Evolutionary conservation across 179 eudicot species (phyloP), one percentile per base, ranked within the genome.

Genomic region (Beta macrorhiza): DNA sequence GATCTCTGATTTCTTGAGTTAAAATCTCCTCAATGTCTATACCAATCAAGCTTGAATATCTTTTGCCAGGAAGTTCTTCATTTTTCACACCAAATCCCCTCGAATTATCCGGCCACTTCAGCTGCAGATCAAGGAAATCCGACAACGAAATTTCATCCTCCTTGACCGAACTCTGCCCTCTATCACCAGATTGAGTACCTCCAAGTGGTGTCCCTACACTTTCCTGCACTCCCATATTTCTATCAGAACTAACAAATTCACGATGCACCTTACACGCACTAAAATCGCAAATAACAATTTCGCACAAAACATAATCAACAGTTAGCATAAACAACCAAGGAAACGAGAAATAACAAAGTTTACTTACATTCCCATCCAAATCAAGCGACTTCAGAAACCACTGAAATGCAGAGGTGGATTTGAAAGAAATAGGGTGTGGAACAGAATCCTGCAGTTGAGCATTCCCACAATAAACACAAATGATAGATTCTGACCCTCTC

Each of bases 341-440:
- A 5, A 49, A 62, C 16, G 22, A 72, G 32, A 63, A 49, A 45
- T 2, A 3, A 7, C 3, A 74, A 42, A 49, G 13, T 3, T 22
- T 75, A 77, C 91, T 88, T 71, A 92, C 98, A 85, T 95, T 91
- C 89, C 89, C 96, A 90, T 94, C 92, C 74, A 94, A 89, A 14
- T 78, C 82, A 85, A 96, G 91, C 3, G 98, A 90, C 17, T 85
- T 85, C 19, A 94, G 87, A 77, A 96, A 79, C 96, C 95, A 92
- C 14, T 72, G 85, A 82, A 84, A 96, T 7, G 91, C 98, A 12
- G 83, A 15, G 8, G 94, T 91, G 19, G 89, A 83, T 19, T 76
- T 87, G 79, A 91, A 96, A 15, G 74, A 58, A 69, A 94, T 82
- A 47, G 92, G 87, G 7, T 86, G 80, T 10, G 81, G 90, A 72